These are phyloP conservation scores for Fusarium pininemorale DNA, from an alignment of 2,329 filamentous ascomycete genomes.

Conservation along the genomic window DNA sequence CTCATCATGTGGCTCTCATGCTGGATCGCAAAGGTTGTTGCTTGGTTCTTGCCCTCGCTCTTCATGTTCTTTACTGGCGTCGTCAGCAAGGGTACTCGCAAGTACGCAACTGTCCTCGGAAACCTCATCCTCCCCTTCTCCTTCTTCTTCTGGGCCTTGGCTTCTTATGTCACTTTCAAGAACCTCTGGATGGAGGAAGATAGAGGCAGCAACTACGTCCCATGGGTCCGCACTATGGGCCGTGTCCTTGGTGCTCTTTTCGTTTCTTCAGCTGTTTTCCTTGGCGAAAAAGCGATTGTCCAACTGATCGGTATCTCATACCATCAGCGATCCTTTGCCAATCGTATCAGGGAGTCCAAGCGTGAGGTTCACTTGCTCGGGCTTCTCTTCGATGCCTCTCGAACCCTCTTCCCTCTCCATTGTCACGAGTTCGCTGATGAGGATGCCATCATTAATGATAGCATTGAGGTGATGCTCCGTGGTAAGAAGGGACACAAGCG, in stretches of 20 bases:
- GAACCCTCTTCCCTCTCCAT: constrained; percentile 89
- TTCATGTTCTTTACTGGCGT: constrained; percentile 78
- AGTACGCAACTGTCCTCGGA: constrained; percentile 72
- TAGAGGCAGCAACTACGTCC: constrained; percentile 46
- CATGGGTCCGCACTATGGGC: constrained; percentile 68
- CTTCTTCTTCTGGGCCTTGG: constrained; percentile 74
- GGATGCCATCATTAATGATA: constrained; percentile 90
- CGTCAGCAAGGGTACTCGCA: constrained; percentile 74
- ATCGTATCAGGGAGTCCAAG: constrained; percentile 89
- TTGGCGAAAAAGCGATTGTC: constrained; percentile 81
- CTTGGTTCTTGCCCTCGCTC: constrained; percentile 65
- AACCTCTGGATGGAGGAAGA: constrained; percentile 55
- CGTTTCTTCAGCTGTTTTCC: constrained; percentile 74
- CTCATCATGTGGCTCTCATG: constrained; percentile 73
- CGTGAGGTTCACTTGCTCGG: constrained; percentile 83
- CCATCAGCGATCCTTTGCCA: constrained; percentile 84
- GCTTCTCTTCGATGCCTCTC: constrained; percentile 89
- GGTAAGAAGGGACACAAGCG: constrained; percentile 61
- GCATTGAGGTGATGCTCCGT: constrained; percentile 73
- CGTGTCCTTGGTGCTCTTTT: constrained; percentile 74
- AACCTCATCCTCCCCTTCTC: constrained; percentile 73
- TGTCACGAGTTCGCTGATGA: constrained; percentile 91
- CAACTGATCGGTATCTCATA: constrained; percentile 88
- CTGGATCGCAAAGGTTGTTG: constrained; percentile 73
- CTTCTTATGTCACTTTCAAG: constrained; percentile 69